Base-by-base conservation (phyloP, 2,329 filamentous ascomycete species). In the Biscogniauxia mediterranea region DNA sequence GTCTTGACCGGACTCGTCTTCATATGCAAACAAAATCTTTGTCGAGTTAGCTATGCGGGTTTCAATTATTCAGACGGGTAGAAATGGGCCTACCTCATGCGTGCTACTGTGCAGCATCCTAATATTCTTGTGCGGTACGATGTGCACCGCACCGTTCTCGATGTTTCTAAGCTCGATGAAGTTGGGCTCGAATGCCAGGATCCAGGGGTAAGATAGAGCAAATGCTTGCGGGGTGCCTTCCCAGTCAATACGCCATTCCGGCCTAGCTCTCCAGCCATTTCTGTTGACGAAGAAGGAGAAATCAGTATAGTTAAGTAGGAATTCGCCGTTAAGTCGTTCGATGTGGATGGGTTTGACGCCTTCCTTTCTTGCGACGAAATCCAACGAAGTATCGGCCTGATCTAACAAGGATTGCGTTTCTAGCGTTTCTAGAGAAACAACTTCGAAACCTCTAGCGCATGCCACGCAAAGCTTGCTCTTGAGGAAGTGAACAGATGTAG, bases 241-340 rank as follows among this genome's bases (percentile, higher is more conserved):
- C 95, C 95, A 99, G 66, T 94, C 90, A 73, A 99, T 97, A 70
- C 90, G 89, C 95, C 95, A 99, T 76, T 99, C 95, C 5, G 93
- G 93, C 71, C 93, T 85, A 58, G 94, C 94, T 65, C 95, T 88
- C 95, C 95, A 99, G 46, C 95, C 95, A 75, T 99, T 98, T 71
- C 95, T 88, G 78, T 99, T 98, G 74, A 99, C 95, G 72, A 98
- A 99, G 85, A 99, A 99, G 13, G 92, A 97, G 78, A 97, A 99
- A 75, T 99, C 95, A 4, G 92, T 95, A 79, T 99, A 99, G 77
- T 97, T 98, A 66, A 99, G 88, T 68, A 99, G 78, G 82, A 99
- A 99, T 74, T 99, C 95, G 75, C 94, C 93, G 69, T 96, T 96
- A 74, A 98, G 89, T 53, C 95, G 90, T 77, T 99, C 96, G 68